A percentile compares a stretch with the other conserved stretches of the same genome.
These are phyloP conservation scores for Kluyveromyces starmeri DNA, from an alignment of 805 yeast species.

Conservation along the genomic window DNA sequence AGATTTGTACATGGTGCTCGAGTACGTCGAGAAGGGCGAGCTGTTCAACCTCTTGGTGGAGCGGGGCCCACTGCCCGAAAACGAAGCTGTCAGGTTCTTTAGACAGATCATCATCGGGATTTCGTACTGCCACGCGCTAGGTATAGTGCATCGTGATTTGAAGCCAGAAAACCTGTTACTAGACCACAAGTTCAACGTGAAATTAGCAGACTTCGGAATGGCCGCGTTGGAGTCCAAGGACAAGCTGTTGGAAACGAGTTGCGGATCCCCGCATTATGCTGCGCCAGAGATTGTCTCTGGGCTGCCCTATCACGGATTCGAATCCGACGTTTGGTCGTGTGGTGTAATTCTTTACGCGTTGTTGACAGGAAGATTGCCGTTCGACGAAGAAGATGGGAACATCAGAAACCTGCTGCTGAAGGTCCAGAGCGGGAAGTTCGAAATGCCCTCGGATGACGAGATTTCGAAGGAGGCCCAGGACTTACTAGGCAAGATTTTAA, in stretches of 20 bases:
- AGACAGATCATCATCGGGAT: constrained; percentile 79
- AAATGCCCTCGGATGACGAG: constrained; percentile 69
- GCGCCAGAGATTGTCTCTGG: constrained; percentile 98
- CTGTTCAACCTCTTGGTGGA: constrained; percentile 85
- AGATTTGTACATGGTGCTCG: constrained; percentile 77
- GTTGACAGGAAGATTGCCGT: constrained; percentile 90
- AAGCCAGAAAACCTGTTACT: constrained; percentile 74
- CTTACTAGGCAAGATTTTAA: constrained; percentile 69
- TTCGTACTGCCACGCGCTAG: constrained; percentile 74
- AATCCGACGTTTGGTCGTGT: constrained; percentile 97
- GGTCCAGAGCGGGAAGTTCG: constrained; percentile 83
- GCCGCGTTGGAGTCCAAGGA: constrained; percentile 88
- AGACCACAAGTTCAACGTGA: constrained; percentile 79
- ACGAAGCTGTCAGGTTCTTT: constrained; percentile 84
- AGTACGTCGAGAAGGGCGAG: constrained; percentile 97
- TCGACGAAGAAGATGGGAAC: constrained; percentile 79
- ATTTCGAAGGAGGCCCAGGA: constrained; percentile 82
- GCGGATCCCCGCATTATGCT: constrained; percentile 98
- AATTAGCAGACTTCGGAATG: constrained; percentile 98
- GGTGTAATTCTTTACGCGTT: constrained; percentile 92
- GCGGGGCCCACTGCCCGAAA: constrained; percentile 79
- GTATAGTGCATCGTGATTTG: constrained; percentile 81
- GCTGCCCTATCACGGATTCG: constrained; percentile 89
- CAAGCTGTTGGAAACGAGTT: constrained; percentile 80
- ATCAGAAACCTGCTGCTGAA: constrained; percentile 78